Base-by-base conservation (phyloP, 805 yeast genomes). In the Metschnikowia santaceciliae region DNA sequence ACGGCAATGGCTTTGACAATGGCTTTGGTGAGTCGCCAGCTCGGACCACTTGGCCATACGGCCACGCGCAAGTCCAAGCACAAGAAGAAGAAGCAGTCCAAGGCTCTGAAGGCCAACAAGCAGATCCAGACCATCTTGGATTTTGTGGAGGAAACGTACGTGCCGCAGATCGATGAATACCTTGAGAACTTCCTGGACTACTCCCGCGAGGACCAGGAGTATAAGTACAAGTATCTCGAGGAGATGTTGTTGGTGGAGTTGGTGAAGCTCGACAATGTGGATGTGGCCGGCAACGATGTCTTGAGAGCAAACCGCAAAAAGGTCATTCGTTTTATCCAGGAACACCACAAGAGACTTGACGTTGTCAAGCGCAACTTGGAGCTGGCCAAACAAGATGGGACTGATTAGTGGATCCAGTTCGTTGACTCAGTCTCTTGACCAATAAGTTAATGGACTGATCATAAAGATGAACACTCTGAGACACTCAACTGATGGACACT, bases 201-300 rank as follows among this genome's bases (percentile, higher is more conserved):
- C 40, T 17, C 55, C 13, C 53, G 38, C 5, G 52, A 49, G 3
- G 56, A 74, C 42, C 62, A 66, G 34, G 65, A 67, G 51, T 84
- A 81, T 63, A 77, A 79, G 60, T 76, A 73, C 57, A 76, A 78
- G 47, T 86, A 75, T 62, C 82, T 74, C 63, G 85, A 83, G 59
- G 95, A 87, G 64, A 78, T 78, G 75, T 67, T 87, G 40, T 70
- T 87, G 64, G 85, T 86, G 62, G 75, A 84, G 54, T 66, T 86
- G 56, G 76, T 87, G 75, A 80, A 76, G 54, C 70, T 88, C 49
- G 95, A 88, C 59, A 83, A 79, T 2, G 72, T 88, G 34, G 86
- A 84, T 53, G 74, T 74, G 30, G 74, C 69, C 8, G 79, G 79
- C 44, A 78, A 76, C 59, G 78, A 69, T 1, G 68, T 71, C 1